Evolutionary conservation across 176 grass and related monocot species (phyloP).

Genomic region (Urochloa ruziziensis): DNA sequence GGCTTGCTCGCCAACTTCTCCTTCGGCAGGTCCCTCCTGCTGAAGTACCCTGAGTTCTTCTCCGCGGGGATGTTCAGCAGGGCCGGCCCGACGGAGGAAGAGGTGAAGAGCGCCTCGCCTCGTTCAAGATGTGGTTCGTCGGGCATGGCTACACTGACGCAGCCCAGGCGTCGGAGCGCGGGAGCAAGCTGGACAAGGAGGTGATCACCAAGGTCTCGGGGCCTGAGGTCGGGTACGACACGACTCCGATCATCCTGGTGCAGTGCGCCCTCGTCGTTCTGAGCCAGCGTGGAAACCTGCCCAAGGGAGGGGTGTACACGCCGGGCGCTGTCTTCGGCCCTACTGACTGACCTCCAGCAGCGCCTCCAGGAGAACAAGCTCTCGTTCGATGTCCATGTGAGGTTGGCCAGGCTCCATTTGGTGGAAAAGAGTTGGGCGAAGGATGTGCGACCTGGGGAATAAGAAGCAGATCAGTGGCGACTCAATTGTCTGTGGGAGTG

Average conservation of each 20-base stretch:
- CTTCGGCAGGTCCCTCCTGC: slow-evolving; percentile 63
- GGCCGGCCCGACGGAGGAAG: slow-evolving; percentile 70
- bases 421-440: background rate
- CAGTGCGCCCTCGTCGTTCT: slow-evolving; percentile 76
- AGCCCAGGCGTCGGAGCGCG: slow-evolving; percentile 19
- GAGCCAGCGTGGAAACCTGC: slow-evolving; percentile 58
- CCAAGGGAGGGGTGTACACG: slow-evolving; percentile 74
- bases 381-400: slow-evolving; percentile 47
- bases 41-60: slow-evolving; percentile 84
- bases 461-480: background rate
- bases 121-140: slow-evolving; percentile 91
- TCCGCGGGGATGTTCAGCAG: slow-evolving; percentile 63
- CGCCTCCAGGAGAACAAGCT: slow-evolving; percentile 76
- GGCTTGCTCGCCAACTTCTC: slow-evolving; percentile 51
- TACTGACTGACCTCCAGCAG: slow-evolving; percentile 71
- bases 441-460: background rate
- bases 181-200: slow-evolving; percentile 66
- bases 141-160: slow-evolving; percentile 53
- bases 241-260: slow-evolving; percentile 74
- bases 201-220: slow-evolving; percentile 74
- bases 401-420: background rate
- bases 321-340: slow-evolving; percentile 63
- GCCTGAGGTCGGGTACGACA: slow-evolving; percentile 73
- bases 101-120: slow-evolving; percentile 66
- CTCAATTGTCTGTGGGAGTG: background rate